Base-by-base conservation (phyloP, 257 asterid species). In the Petunia secreta region DNA sequence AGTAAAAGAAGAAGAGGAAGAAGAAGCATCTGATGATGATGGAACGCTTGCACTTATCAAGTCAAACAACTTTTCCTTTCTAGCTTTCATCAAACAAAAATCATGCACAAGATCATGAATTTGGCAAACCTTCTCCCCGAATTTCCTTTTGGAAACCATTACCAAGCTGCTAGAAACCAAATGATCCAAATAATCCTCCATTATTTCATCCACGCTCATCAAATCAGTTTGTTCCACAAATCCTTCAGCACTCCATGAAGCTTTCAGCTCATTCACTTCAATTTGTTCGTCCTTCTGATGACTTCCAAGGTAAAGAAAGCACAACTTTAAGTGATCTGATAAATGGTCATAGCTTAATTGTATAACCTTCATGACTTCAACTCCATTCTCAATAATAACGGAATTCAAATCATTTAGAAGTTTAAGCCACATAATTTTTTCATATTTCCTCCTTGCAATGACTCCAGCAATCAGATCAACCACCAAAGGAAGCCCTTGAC, bases 221-320 rank as follows among this genome's bases (percentile, higher is more conserved):
- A 37, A 1, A n/a, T n/a, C 52, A 16, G 13, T 82, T 54, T 79
- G 53, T 55, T 57, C n/a, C 44, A 87, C 5, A 16, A 81, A 84
- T n/a, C 90, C 90, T 81, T 85, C 85, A 1, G 88, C 83, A 2
- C 82, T 75, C 90, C 86, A 87, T 5, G 77, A 41, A 2, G 67
- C 53, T 37, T 50, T 71, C 83, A 84, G 53, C 66, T 80, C 68
- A 10, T 25, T 3, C 1, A 63, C 80, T 44, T 63, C 58, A 46
- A 87, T 87, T 71, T 84, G 59, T 41, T 13, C 63, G 25, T 53
- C 58, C 62, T 78, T 75, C 5, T 46, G 58, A 82, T 82, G 82
- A 6, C 75, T 77, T 60, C 75, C 83, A 48, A 87, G 78, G 52
- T 87, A 87, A 55, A 87, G 88, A 36, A 87, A 82, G 43, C 88